Evolutionary conservation across 208 protist genomes (phyloP), one percentile per base, ranked within the genome.

Genomic region (Trypanosoma lewisi): DNA sequence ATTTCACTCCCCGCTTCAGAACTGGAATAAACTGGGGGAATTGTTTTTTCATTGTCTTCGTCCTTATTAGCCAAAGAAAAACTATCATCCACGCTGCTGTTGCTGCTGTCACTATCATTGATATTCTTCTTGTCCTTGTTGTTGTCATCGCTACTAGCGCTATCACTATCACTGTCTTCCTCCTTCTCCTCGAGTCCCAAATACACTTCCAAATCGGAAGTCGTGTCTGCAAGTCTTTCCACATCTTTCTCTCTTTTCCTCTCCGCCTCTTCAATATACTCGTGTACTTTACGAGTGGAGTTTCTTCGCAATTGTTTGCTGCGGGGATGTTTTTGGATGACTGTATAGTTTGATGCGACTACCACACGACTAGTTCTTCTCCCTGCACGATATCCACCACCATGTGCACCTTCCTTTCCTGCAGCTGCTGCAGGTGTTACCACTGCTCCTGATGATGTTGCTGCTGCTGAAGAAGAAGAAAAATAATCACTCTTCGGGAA

Each of bases 181-280:
- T 70, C 58, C 25, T 70, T 51, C 17, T 70, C 52, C n/a, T 69
- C 53, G n/a, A 53, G 21, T 8, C 70, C 70, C 8, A 76, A 31
- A 45, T 66, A 76, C 14, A 66, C 19, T 39, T 76, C 70, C 19
- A 76, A 30, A 51, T 76, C 70, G 0, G 70, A 69, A 14, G 44
- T n/a, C 3, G 70, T 76, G 53, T 76, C 70, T 11, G 34, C 62
- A 33, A 59, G 31, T 44, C 49, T 3, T n/a, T 66, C 60, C 21
- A 14, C 27, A 49, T 66, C 48, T 34, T 27, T 41, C 14, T 25
- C 1, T 1, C 16, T 45, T 33, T 34, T 21, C 41, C 34, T 23
- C 12, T 52, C 52, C 23, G 14, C 31, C 21, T 41, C 31, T 28
- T 52, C 45, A 23, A 34, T n/a, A n/a, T 59, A 14, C 12, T 28